These are phyloP conservation scores for Jamesozyma lodderae DNA, from an alignment of 805 yeast genomes.

Conservation along the genomic window DNA sequence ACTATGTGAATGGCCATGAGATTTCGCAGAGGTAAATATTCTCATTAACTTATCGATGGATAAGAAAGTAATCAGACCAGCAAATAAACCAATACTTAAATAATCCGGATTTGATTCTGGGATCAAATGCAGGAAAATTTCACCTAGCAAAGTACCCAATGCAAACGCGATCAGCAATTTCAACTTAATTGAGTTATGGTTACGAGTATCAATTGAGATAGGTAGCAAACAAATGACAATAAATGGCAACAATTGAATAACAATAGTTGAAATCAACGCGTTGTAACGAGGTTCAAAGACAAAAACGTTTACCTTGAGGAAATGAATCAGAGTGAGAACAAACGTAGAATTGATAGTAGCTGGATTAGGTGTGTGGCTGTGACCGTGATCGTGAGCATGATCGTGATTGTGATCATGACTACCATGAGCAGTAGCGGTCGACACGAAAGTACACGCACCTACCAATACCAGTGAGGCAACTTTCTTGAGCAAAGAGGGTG, in stretches of 20 bases:
- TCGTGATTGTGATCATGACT: slow-evolving; percentile 2
- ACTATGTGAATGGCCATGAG: slow-evolving; percentile 25
- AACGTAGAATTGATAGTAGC: neutral
- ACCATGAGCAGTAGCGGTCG: neutral
- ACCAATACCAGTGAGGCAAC: neutral
- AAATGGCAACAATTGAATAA: slow-evolving; percentile 59
- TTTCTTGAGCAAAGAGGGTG: neutral
- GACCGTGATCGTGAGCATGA: slow-evolving; percentile 3
- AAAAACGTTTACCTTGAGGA: slow-evolving; percentile 12
- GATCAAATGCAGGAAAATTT: slow-evolving; percentile 59
- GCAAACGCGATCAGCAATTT: slow-evolving; percentile 54
- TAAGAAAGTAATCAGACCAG: slow-evolving; percentile 54
- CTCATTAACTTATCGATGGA: slow-evolving; percentile 54
- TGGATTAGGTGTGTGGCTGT: neutral
- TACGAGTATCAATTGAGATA: slow-evolving; percentile 7
- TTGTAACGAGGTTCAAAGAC: slow-evolving; percentile 42
- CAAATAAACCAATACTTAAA: slow-evolving; percentile 46
- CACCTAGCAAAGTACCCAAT: slow-evolving; percentile 68
- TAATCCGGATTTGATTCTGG: slow-evolving; percentile 44
- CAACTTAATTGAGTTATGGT: neutral
- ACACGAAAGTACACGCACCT: neutral
- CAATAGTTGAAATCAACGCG: slow-evolving; percentile 52
- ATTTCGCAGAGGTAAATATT: slow-evolving; percentile 27
- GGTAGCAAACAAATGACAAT: slow-evolving; percentile 49
- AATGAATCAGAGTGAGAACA: slow-evolving; percentile 1